Conservation (phyloP, 108 stramenopile genomes). For the Conticribra weissflogii region DNA sequence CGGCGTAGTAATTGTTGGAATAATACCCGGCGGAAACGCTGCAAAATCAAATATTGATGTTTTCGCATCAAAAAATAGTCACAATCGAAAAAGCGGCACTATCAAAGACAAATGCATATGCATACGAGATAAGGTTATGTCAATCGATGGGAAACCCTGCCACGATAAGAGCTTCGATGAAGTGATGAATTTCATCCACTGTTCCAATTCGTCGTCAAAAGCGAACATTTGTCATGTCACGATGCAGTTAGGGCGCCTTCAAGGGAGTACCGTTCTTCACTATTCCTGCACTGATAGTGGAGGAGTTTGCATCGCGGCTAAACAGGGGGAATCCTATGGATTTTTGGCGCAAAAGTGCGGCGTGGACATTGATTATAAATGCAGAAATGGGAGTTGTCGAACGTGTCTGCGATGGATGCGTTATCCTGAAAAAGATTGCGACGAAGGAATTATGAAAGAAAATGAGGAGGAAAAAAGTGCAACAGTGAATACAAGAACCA, state of each 20-base stretch:
- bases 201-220: neutral
- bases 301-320: constrained; percentile 32
- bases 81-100: neutral
- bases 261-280: constrained; percentile 23
- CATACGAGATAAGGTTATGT: constrained; percentile 37
- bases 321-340: constrained; percentile 41
- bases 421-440: constrained; percentile 29
- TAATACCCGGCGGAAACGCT: constrained; percentile 21
- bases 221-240: too few relatives aligned
- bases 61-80: constrained; percentile 19
- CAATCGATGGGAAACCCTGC: constrained; percentile 26
- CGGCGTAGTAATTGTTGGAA: constrained; percentile 30
- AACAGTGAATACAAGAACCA: constrained; percentile 18
- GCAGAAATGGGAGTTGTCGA: constrained; percentile 33
- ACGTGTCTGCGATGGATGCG: constrained; percentile 28
- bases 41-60: constrained; percentile 22
- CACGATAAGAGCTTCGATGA: constrained; percentile 39
- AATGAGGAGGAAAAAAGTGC: constrained; percentile 2
- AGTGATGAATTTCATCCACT: constrained; percentile 18
- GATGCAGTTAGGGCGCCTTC: constrained; percentile 32
- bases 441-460: neutral
- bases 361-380: constrained; percentile 31
- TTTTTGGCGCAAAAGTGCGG: constrained; percentile 39
- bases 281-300: constrained; percentile 1
- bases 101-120: constrained; percentile 33